Conservation (phyloP, 352 stramenopile species). For the Globisporangium sylvaticum region DNA sequence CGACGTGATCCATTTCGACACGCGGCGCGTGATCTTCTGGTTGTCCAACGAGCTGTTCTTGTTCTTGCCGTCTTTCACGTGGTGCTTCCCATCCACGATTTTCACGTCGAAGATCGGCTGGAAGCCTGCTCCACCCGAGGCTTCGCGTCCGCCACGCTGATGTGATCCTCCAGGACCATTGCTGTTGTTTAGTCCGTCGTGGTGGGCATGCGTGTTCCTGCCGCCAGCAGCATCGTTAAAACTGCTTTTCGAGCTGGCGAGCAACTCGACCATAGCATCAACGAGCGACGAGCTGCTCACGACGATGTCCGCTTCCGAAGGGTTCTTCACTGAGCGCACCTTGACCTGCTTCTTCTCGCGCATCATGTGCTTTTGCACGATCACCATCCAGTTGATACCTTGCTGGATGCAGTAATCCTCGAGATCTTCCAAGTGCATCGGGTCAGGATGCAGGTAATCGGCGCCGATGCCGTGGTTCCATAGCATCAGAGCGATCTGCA, state of each 20-base stretch:
- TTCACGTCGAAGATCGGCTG: slow-evolving; percentile 77
- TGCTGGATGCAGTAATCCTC: slow-evolving; percentile 81
- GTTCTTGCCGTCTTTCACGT: slow-evolving; percentile 53
- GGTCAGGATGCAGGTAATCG: slow-evolving; percentile 83
- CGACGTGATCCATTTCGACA: slow-evolving; percentile 84
- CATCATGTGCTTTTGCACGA: slow-evolving; percentile 83
- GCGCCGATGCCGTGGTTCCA: slow-evolving; percentile 69
- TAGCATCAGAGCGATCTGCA: slow-evolving; percentile 76
- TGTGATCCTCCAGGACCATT: slow-evolving; percentile 16
- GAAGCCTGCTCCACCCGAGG: slow-evolving; percentile 15
- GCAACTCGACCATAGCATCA: slow-evolving; percentile 57
- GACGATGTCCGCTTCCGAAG: slow-evolving; percentile 62
- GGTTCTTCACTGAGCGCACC: slow-evolving; percentile 66
- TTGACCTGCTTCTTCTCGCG: slow-evolving; percentile 84
- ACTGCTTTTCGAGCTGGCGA: slow-evolving; percentile 20
- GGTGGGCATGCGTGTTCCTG: background rate
- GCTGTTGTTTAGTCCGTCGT: slow-evolving; percentile 10
- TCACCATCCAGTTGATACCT: slow-evolving; percentile 79
- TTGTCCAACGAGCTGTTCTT: slow-evolving; percentile 60
- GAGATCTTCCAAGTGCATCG: slow-evolving; percentile 72
- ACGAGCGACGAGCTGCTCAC: slow-evolving; percentile 58
- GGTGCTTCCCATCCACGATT: slow-evolving; percentile 68
- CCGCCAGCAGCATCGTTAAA: slow-evolving; percentile 10
- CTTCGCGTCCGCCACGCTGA: slow-evolving; percentile 24
- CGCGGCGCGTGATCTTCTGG: slow-evolving; percentile 78